Evolutionary conservation across 2,329 filamentous ascomycete genomes (phyloP).

Genomic region (Podosphaera xanthii): DNA sequence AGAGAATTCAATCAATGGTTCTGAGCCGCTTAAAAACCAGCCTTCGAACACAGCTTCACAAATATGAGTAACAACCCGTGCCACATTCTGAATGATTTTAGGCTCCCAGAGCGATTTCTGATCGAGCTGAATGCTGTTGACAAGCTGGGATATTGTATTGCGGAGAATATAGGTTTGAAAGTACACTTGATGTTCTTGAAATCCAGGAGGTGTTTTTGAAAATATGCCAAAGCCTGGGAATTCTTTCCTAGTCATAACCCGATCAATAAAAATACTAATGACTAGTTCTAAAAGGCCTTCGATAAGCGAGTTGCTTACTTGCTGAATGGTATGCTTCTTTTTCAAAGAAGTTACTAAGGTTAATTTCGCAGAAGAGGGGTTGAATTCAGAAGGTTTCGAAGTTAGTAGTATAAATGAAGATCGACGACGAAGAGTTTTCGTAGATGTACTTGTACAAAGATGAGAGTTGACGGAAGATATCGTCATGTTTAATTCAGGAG

Average conservation of each 20-base stretch:
- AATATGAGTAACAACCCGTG: constrained; percentile 58
- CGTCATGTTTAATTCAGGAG: constrained; percentile 45
- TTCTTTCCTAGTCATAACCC: constrained; percentile 68
- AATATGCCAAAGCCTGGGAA: constrained; percentile 75
- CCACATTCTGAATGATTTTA: constrained; percentile 65
- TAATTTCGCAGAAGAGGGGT: constrained; percentile 37
- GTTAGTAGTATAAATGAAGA: constrained; percentile 85
- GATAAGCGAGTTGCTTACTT: constrained; percentile 44
- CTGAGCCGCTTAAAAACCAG: constrained; percentile 81
- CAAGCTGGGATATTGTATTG: constrained; percentile 48
- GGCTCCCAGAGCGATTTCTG: constrained; percentile 58
- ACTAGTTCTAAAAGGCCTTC: constrained; percentile 59
- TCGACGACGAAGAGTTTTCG: constrained; percentile 45
- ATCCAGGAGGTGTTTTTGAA: constrained; percentile 72
- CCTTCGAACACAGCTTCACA: constrained; percentile 85
- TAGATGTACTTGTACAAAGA: constrained; percentile 21
- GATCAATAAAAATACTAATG: constrained; percentile 61
- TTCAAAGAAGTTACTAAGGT: constrained; percentile 37
- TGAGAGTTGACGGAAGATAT: constrained; percentile 38
- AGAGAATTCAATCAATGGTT: constrained; percentile 62
- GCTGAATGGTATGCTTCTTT: constrained; percentile 26
- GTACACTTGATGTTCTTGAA: constrained; percentile 82
- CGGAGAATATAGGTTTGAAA: constrained; percentile 79
- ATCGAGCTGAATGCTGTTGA: constrained; percentile 45
- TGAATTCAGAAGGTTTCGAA: constrained; percentile 35